Evolutionary conservation across 164 flowering plant genomes (phyloP).

Genomic region (Macadamia tetraphylla): DNA sequence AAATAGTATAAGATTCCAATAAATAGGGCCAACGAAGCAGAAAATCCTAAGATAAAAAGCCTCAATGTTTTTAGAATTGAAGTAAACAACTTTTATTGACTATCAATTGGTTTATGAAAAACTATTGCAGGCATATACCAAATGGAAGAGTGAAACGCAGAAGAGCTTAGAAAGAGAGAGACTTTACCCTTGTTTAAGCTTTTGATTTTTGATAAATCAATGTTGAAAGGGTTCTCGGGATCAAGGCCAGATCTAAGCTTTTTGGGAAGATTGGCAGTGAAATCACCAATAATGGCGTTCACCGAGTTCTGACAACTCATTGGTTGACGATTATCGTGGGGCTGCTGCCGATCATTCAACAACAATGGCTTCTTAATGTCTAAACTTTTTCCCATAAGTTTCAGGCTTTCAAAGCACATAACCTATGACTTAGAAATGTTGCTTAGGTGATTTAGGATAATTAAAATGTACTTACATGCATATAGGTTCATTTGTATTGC

Average conservation of each 20-base stretch:
- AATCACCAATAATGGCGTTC: constrained; percentile 19
- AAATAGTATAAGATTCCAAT: too few relatives aligned
- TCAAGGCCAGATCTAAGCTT: constrained; percentile 29
- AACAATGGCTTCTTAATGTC: constrained; percentile 21
- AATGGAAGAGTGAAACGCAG: background rate
- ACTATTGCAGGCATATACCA: too few relatives aligned
- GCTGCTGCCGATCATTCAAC: background rate
- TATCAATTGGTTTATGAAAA: too few relatives aligned
- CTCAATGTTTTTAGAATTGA: too few relatives aligned
- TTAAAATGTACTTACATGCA: too few relatives aligned
- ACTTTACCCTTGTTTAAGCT: constrained; percentile 25
- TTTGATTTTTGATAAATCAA: constrained; percentile 26
- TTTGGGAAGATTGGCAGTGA: constrained; percentile 23
- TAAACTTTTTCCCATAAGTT: background rate
- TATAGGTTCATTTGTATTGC: too few relatives aligned
- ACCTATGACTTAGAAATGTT: too few relatives aligned
- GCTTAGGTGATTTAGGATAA: too few relatives aligned
- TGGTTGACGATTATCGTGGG: background rate
- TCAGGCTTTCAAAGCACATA: too few relatives aligned
- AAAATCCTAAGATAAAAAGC: too few relatives aligned
- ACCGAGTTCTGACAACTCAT: constrained; percentile 12
- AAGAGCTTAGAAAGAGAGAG: background rate
- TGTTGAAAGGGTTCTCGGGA: constrained; percentile 24
- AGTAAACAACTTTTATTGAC: too few relatives aligned
- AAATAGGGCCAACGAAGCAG: too few relatives aligned